phyloP scores from a whole-genome alignment of 352 stramenopile species.

The Thalassiosira gravida region DNA sequence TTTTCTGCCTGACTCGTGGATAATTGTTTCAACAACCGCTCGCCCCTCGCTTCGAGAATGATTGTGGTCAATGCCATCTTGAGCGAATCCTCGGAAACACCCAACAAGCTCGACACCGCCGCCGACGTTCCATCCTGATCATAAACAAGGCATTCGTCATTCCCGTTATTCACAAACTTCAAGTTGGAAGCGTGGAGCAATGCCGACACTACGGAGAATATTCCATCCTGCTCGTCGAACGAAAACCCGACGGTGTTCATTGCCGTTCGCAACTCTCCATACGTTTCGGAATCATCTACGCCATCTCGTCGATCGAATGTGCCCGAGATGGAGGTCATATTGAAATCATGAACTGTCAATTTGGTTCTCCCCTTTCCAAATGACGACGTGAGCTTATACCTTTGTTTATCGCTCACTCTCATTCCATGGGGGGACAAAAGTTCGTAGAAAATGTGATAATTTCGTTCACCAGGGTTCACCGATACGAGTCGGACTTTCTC shows the following conservation, averaged over 20 bases:
- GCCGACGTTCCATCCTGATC: slow-evolving; percentile 56
- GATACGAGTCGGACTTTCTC: slow-evolving; percentile 94
- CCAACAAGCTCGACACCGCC: slow-evolving; percentile 89
- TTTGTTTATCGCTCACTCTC: slow-evolving; percentile 78
- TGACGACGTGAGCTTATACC: slow-evolving; percentile 53
- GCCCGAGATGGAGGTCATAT: slow-evolving; percentile 73
- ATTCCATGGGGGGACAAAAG: slow-evolving; percentile 84
- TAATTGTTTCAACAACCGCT: slow-evolving; percentile 88
- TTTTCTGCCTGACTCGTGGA: slow-evolving; percentile 87
- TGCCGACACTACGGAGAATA: slow-evolving; percentile 90
- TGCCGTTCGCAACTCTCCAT: slow-evolving; percentile 63
- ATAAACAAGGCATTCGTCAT: slow-evolving; percentile 77
- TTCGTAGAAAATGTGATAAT: slow-evolving; percentile 98
- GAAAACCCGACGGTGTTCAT: slow-evolving; percentile 78
- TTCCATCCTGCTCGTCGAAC: slow-evolving; percentile 87
- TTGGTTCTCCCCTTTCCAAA: slow-evolving; percentile 17
- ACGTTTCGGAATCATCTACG: slow-evolving; percentile 77
- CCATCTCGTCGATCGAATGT: slow-evolving; percentile 83
- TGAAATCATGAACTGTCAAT: slow-evolving; percentile 68
- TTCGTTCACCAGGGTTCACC: slow-evolving; percentile 93
- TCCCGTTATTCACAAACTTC: slow-evolving; percentile 79
- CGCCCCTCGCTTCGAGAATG: slow-evolving; percentile 92
- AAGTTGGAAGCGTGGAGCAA: slow-evolving; percentile 95
- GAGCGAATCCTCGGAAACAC: slow-evolving; percentile 88
- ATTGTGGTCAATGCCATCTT: slow-evolving; percentile 90